Base-by-base conservation (phyloP, 2,329 filamentous ascomycete genomes). In the Aureobasidium sp. region DNA sequence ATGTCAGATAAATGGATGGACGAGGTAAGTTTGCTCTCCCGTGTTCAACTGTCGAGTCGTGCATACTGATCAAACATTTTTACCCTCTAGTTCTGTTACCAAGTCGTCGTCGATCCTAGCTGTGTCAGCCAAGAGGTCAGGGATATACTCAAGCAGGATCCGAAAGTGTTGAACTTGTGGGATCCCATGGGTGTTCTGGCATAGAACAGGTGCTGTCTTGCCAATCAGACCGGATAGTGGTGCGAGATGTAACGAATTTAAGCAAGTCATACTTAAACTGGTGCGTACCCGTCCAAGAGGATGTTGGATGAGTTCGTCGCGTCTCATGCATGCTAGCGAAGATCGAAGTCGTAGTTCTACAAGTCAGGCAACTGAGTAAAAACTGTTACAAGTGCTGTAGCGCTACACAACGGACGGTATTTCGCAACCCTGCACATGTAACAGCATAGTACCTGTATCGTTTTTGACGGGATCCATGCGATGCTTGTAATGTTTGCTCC, bases 51-150 rank as follows among this genome's bases (percentile, higher is more conserved):
- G 37, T 37, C 19, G 19, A 31, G n/a, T 40, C 4, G 5, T 21
- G 10, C 27, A 15, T 51, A 37, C 47, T 60, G 37, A 60, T 60
- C 45, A 50, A 43, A 51, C 29, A n/a, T 8, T 51, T 23, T 38
- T 25, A 5, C 7, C 21, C 13, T 54, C 0, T 23, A 60, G 64
- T 95, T 91, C 75, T 84, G 88, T 45, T 95, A 92, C 70, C 90
- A 95, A 77, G 89, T 87, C 8, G 90, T 95, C 15, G 84, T 95
- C 6, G 89, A 95, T 69, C 85, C 87, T 0, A 80, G 79, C 5
- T 71, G 78, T 25, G 74, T 80, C 3, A 78, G 77, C 59, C 81
- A 82, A 68, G 84, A 87, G 66, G 79, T 94, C 11, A 78, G 78
- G 62, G 86, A 90, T 67, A 83, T 94, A 25, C 73, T 93, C 57